phyloP scores from a whole-genome alignment of 495 filamentous ascomycete genomes.

The Symbiotaphrina buchneri region DNA sequence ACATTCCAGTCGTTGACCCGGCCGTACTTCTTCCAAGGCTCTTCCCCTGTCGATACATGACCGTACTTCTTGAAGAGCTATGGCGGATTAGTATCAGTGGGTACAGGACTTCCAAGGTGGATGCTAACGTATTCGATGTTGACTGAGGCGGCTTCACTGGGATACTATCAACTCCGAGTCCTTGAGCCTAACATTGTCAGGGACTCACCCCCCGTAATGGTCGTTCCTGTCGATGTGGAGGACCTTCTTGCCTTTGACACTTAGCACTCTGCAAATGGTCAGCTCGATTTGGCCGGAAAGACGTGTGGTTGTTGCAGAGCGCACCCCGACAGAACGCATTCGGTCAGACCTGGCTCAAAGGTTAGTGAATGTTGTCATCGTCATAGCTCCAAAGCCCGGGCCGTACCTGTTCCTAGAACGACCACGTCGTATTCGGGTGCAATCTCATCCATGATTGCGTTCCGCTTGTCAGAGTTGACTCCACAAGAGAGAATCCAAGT shows the following conservation, averaged over 20 bases:
- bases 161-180: slow-evolving; percentile 4
- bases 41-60: slow-evolving; percentile 55
- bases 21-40: slow-evolving; percentile 95
- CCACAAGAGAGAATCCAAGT: too few species aligned
- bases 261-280: slow-evolving; percentile 45
- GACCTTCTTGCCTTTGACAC: slow-evolving; percentile 97
- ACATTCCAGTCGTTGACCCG: slow-evolving; percentile 98
- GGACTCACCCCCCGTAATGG: slow-evolving; percentile 85
- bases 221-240: slow-evolving; percentile 98
- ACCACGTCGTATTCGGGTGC: slow-evolving; percentile 94
- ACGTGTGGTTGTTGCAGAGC: too few species aligned
- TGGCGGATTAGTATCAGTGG: slow-evolving; percentile 2
- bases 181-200: too few species aligned
- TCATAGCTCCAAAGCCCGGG: slow-evolving; percentile 19
- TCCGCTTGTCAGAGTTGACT: too few species aligned
- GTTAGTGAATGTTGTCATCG: slow-evolving; percentile 13
- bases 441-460: slow-evolving; percentile 70
- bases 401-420: slow-evolving; percentile 83
- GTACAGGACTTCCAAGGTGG: slow-evolving; percentile 6
- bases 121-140: slow-evolving; percentile 69
- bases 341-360: slow-evolving; percentile 54
- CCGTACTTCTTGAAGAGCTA: slow-evolving; percentile 92
- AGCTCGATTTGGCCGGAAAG: not conserved
- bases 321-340: slow-evolving; percentile 96
- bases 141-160: slow-evolving; percentile 75